Evolutionary conservation across 2,329 filamentous ascomycete species (phyloP), one percentile per base, ranked within the genome.

Genomic region (Aureobasidium subglaciale): DNA sequence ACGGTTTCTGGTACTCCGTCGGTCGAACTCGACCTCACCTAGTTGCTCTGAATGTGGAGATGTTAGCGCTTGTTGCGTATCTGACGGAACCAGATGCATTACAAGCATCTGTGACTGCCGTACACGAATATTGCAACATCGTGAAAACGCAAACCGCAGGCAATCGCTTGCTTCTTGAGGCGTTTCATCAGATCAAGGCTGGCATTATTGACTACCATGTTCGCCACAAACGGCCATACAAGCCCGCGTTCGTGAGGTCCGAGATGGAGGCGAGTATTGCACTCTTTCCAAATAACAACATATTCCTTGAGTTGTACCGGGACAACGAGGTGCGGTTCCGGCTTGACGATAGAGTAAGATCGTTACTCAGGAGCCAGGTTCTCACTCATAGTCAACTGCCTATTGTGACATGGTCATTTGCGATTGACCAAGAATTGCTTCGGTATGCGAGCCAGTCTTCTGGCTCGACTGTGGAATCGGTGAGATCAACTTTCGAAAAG

Each of bases 281-380:
- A 0, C 66, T 73, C 6, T 95, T 90, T 66, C 89, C 90, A 0
- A 75, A 76, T 46, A 96, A 96, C 71, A 87, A 83, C 1, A 76
- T 89, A 5, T 85, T 96, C 59, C 77, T 95, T 1, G 75, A 80
- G 1, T 72, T 93, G 0, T 86, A 86, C 60, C 79, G 84, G n/a
- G 87, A 85, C 75, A 84, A 88, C 59, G 85, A 92, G 65, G 77
- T 82, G 2, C 81, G 85, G 7, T 81, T 89, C 40, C 80, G 85
- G 22, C 78, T 93, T 54, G 81, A 90, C 59, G 88, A 95, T 62
- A 86, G 88, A 16, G 81, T 95, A 18, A 83, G 87, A n/a, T 75
- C 79, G 5, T 71, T 88, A 8, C 73, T 91, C 10, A 70, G 78
- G 18, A 67, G 72, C 24, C 67, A 63, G 7, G 62, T 72, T 2